Evolutionary conservation across 257 asterid species (phyloP).

Genomic region (Parsonsia alboflavescens): DNA sequence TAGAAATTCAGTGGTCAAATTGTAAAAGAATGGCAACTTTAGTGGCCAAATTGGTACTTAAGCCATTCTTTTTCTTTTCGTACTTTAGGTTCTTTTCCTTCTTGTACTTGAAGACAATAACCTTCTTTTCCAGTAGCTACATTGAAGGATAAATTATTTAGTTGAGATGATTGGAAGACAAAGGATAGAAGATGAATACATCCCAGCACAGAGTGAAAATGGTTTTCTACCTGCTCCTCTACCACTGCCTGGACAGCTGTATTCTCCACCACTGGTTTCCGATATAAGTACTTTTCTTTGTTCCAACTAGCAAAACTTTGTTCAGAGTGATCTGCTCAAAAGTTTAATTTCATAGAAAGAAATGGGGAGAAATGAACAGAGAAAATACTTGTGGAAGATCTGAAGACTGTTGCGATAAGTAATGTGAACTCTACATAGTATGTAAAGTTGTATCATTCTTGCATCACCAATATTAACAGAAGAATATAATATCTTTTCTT

Average conservation of each 20-base stretch:
- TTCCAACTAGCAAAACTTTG: constrained; percentile 87
- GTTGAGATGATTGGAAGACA: constrained; percentile 21
- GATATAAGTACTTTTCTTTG: constrained; percentile 71
- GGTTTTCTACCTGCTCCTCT: constrained; percentile 72
- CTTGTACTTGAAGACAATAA: constrained; percentile 82
- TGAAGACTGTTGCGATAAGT: too few relatives aligned
- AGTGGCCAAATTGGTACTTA: too few relatives aligned
- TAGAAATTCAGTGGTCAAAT: too few relatives aligned
- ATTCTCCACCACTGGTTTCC: constrained; percentile 82
- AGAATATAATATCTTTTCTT: too few relatives aligned
- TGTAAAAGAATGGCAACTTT: too few relatives aligned
- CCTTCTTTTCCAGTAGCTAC: constrained; percentile 79
- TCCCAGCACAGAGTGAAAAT: not conserved
- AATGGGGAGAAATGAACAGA: not conserved
- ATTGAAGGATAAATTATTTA: constrained; percentile 6
- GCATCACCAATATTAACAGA: too few relatives aligned
- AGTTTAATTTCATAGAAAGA: not conserved
- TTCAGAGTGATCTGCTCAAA: constrained; percentile 63
- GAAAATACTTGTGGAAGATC: not conserved
- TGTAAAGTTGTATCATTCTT: too few relatives aligned
- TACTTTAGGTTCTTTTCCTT: constrained; percentile 82
- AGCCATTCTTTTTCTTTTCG: too few relatives aligned
- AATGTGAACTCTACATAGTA: not conserved
- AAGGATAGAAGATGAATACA: not conserved
- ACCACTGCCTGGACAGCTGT: constrained; percentile 79